phyloP scores from a whole-genome alignment of 140 eudicot species.

The Bidens hawaiensis region DNA sequence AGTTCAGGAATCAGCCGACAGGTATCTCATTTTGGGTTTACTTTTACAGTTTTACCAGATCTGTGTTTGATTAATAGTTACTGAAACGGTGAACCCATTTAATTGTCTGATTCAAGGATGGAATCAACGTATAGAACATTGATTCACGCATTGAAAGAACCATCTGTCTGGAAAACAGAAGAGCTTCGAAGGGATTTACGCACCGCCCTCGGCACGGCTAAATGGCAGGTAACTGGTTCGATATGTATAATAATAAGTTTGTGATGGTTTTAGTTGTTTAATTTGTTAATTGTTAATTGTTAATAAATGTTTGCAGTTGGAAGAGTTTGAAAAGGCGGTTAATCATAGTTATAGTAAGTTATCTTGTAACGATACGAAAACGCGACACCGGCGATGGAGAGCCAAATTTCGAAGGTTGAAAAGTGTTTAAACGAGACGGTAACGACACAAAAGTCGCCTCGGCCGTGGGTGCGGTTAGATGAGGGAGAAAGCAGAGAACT shows the following conservation, averaged over 20 bases:
- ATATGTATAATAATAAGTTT: too few relatives aligned
- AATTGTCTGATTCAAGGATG: conserved; percentile 46
- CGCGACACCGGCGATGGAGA: conserved; percentile 70
- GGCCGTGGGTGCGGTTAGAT: conserved; percentile 76
- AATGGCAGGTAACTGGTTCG: conserved; percentile 99
- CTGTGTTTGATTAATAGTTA: too few relatives aligned
- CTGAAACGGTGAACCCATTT: too few relatives aligned
- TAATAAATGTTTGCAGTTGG: conserved; percentile 61
- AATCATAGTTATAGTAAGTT: conserved; percentile 40
- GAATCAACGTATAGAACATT: conserved; percentile 78
- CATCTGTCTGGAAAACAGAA: conserved; percentile 50
- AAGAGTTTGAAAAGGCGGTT: conserved; percentile 75
- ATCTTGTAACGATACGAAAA: conserved; percentile 50
- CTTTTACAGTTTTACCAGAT: too few relatives aligned
- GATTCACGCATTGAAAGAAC: conserved; percentile 59
- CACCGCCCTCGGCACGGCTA: conserved; percentile 69
- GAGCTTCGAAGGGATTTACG: conserved; percentile 62
- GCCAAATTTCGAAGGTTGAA: conserved; percentile 53
- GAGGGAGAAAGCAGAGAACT: conserved; percentile 73
- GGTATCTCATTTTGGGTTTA: conserved; percentile 34
- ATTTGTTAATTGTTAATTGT: neutral
- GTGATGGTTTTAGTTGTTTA: too few relatives aligned
- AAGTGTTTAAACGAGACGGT: conserved; percentile 39
- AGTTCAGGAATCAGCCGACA: conserved; percentile 84
- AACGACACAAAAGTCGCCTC: conserved; percentile 63